Conservation (phyloP, 2,329 filamentous ascomycete genomes). For the Zasmidium cellare region DNA sequence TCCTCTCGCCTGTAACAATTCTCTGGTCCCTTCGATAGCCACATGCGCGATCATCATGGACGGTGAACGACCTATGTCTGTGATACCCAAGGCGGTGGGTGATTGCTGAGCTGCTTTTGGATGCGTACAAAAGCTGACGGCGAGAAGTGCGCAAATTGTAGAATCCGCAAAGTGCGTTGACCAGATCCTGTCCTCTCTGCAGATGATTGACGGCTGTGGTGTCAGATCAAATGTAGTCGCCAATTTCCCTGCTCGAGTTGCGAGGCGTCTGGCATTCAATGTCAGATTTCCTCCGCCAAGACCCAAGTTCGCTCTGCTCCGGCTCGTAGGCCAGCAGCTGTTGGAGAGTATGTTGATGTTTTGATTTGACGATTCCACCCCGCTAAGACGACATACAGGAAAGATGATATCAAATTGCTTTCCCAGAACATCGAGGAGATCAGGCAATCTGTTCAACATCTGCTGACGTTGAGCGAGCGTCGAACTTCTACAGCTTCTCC, state of each 20-base stretch:
- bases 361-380: neutral
- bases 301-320: neutral
- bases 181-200: neutral
- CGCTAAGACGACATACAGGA: neutral
- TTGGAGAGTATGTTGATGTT: neutral
- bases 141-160: constrained; percentile 12
- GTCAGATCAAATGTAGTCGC: constrained; percentile 12
- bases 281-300: constrained; percentile 5
- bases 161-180: constrained; percentile 7
- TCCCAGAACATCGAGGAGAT: constrained; percentile 14
- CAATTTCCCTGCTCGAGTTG: constrained; percentile 16
- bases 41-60: neutral
- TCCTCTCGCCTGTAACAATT: neutral
- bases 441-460: constrained; percentile 9
- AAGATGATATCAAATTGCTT: constrained; percentile 2
- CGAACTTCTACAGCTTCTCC: neutral
- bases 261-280: constrained; percentile 13
- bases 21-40: neutral
- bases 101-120: neutral
- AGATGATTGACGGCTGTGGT: neutral
- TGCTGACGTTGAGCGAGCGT: constrained; percentile 1
- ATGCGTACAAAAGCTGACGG: neutral
- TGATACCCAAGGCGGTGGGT: constrained; percentile 13
- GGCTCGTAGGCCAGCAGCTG: neutral
- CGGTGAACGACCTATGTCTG: neutral